Evolutionary conservation across 352 stramenopile genomes (phyloP).

Genomic region (Phytophthora palmivora): DNA sequence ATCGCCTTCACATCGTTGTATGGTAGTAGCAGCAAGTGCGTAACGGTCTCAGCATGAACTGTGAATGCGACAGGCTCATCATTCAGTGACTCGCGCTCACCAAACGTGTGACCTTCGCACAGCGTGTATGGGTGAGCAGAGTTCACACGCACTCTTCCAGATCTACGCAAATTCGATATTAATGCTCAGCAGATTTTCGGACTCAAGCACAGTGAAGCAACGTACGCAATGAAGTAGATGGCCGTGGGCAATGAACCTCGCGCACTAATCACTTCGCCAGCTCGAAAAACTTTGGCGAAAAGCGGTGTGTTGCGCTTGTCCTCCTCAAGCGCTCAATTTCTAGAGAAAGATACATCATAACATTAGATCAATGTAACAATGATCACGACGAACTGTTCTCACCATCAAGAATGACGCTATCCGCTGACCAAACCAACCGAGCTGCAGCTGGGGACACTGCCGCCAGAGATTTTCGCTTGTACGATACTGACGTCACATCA

Average conservation of each 20-base stretch:
- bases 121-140: conserved; percentile 71
- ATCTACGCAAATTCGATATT: conserved; percentile 35
- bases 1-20: conserved; percentile 67
- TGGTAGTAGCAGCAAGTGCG: conserved; percentile 72
- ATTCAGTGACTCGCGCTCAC: conserved; percentile 70
- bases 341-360: conserved; percentile 6
- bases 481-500: conserved; percentile 78
- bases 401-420: conserved; percentile 75
- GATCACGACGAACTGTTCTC: conserved; percentile 3
- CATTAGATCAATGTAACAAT: conserved; percentile 5
- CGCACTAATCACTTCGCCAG: conserved; percentile 69
- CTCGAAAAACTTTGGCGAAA: conserved; percentile 72
- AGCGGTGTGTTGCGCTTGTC: conserved; percentile 76
- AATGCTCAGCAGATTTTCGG: conserved; percentile 9
- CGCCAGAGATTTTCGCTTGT: conserved; percentile 76
- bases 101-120: conserved; percentile 59
- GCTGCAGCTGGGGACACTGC: conserved; percentile 65
- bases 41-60: conserved; percentile 52
- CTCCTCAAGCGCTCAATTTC: conserved; percentile 49
- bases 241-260: conserved; percentile 69
- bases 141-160: conserved; percentile 68
- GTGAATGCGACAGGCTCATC: conserved; percentile 82
- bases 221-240: conserved; percentile 85
- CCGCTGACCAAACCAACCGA: conserved; percentile 61
- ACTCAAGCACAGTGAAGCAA: conserved; percentile 8